Base-by-base conservation (phyloP, 106 monocot species). In the Dendrobium catenatum region DNA sequence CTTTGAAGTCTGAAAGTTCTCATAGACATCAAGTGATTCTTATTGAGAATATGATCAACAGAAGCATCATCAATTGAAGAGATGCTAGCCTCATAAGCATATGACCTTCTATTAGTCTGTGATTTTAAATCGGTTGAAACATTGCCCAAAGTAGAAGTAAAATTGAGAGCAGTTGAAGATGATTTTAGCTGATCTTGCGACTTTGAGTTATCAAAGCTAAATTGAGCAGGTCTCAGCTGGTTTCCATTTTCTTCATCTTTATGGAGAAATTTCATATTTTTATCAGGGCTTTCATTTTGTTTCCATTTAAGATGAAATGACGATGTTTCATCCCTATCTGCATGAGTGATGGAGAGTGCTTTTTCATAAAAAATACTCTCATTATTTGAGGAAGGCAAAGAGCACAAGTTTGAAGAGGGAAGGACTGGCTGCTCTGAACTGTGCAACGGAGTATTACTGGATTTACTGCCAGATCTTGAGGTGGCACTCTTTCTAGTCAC, bases 51-150 rank as follows among this genome's bases (percentile, higher is more conserved):
- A 72, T 27, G 40, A 47, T 61, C 55, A 16, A 4, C 41, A 41
- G n/a, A 29, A 24, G 77, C 75, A 59, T 82, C 78, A 76, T 86
- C 88, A 17, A 47, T 68, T 46, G 86, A 91, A 80, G 86, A 86
- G 43, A 68, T 15, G 7, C 80, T 84, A 10, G 80, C 77, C 67
- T 88, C 86, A 67, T 84, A 82, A 43, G 76, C 76, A 66, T 73
- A 47, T 72, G 81, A 82, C 70, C 78, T 85, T 88, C 81, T 82
- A 22, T 59, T 29, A 55, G 55, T 58, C 73, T 55, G 55, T 37
- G 78, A 82, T 6, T 2, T 1, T 9, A 16, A 11, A 33, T 5
- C 20, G 41, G 16, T 42, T 20, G 55, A 40, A 18, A 74, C 49
- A 9, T 33, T 78, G 29, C 78, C 72, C 29, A 72, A 68, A 43